A percentile compares a stretch with the other conserved stretches of the same genome.
Conservation (phyloP, 495 filamentous ascomycete species). For the Endocarpon pusillum region DNA sequence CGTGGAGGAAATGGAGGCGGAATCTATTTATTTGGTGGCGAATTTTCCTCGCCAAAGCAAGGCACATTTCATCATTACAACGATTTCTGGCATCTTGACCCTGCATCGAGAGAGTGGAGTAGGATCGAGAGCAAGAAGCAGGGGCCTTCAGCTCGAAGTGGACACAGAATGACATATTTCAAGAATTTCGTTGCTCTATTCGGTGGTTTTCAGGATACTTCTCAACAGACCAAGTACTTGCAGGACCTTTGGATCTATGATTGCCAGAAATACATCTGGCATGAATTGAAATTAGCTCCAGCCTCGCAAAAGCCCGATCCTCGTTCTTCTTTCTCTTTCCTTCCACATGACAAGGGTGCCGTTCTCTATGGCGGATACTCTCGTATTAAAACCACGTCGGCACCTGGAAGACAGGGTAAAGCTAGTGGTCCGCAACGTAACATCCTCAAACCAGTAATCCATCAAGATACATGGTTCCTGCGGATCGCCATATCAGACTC, state of each 20-base stretch:
- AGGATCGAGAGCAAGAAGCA: slow-evolving; percentile 77
- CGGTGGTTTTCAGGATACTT: slow-evolving; percentile 90
- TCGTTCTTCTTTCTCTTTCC: slow-evolving; percentile 72
- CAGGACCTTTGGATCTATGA: slow-evolving; percentile 53
- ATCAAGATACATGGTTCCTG: slow-evolving; percentile 90
- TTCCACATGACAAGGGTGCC: slow-evolving; percentile 79
- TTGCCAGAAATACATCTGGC: slow-evolving; percentile 57
- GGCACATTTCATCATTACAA: slow-evolving; percentile 99
- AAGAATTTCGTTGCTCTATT: slow-evolving; percentile 68
- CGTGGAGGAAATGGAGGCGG: slow-evolving; percentile 71
- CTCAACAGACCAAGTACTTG: slow-evolving; percentile 81
- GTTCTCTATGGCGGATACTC: slow-evolving; percentile 89
- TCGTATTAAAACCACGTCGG: slow-evolving; percentile 51
- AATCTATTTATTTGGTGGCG: slow-evolving; percentile 77
- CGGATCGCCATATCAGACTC: slow-evolving; percentile 54
- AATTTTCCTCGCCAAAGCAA: slow-evolving; percentile 73
- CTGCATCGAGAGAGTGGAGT: slow-evolving; percentile 70
- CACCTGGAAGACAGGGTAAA: slow-evolving; percentile 39
- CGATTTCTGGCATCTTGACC: slow-evolving; percentile 89
- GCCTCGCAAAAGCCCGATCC: slow-evolving; percentile 77
- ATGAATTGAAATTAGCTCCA: slow-evolving; percentile 48
- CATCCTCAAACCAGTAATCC: slow-evolving; percentile 67
- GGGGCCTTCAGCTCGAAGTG: slow-evolving; percentile 73
- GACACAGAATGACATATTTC: slow-evolving; percentile 88
- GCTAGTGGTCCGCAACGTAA: slow-evolving; percentile 45